Evolutionary conservation across 257 asterid genomes (phyloP).

Genomic region (Jacaranda copaia): DNA sequence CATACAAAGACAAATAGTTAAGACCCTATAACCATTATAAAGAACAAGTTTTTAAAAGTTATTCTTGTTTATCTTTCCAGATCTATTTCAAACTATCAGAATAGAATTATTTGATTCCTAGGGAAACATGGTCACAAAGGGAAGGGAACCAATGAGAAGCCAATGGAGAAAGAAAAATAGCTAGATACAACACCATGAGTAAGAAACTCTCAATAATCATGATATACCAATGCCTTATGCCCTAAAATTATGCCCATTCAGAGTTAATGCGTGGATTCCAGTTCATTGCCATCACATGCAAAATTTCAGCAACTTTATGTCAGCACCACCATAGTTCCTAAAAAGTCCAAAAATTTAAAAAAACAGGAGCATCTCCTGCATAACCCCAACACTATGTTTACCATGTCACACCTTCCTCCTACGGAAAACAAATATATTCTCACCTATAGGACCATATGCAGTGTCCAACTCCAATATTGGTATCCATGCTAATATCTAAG

Average conservation of each 20-base stretch:
- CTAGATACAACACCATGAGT: background rate
- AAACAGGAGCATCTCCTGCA: no score
- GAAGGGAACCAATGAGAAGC: no score
- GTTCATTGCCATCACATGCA: no score
- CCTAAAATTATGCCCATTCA: background rate
- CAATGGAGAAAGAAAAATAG: background rate
- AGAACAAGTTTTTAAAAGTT: background rate
- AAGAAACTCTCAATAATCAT: slow-evolving; percentile 8
- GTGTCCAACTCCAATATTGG: no score
- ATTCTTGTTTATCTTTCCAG: background rate
- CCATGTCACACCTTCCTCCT: no score
- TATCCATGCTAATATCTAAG: no score
- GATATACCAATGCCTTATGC: background rate
- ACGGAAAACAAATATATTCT: no score
- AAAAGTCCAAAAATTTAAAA: no score
- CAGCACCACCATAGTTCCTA: no score
- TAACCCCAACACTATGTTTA: no score
- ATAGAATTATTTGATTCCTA: background rate
- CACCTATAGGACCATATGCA: no score
- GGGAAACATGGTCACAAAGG: background rate
- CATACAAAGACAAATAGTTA: background rate
- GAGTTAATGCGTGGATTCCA: background rate
- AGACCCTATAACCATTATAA: background rate
- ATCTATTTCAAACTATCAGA: background rate
- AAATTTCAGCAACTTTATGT: no score